phyloP scores from a whole-genome alignment of 116 monocot species.

The Trichopus zeylanicus region DNA sequence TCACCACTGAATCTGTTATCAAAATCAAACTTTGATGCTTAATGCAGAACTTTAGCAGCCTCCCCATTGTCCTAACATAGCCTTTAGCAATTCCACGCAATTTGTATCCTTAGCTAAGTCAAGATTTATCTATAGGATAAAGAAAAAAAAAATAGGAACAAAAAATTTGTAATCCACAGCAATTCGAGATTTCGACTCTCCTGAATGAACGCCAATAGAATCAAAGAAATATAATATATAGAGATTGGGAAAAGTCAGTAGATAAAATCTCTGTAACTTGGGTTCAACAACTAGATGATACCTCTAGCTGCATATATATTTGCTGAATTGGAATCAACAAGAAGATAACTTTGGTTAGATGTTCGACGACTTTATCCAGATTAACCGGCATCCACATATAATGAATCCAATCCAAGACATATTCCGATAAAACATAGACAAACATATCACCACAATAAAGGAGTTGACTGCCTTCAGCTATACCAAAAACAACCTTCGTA shows the following conservation, averaged over 20 bases:
- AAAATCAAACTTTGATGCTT: conserved; percentile 79
- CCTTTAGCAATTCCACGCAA: conserved; percentile 79
- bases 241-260: neutral
- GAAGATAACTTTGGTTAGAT: conserved; percentile 60
- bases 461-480: conserved; percentile 46
- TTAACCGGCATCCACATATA: conserved; percentile 32
- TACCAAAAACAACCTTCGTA: conserved; percentile 11
- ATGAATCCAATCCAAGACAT: neutral
- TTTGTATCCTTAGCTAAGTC: conserved; percentile 93
- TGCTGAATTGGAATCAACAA: conserved; percentile 71
- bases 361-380: conserved; percentile 51
- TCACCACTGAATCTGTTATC: conserved; percentile 55
- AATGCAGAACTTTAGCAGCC: conserved; percentile 65
- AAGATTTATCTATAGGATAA: conserved; percentile 56
- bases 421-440: neutral
- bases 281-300: conserved; percentile 5
- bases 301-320: conserved; percentile 83
- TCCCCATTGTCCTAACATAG: conserved; percentile 74
- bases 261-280: no score
- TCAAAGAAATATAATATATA: conserved; percentile 4
- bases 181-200: no score
- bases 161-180: no score
- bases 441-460: conserved; percentile 10
- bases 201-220: no score
- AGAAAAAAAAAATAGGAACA: neutral